A percentile compares a stretch with the other conserved stretches of the same genome.
Evolutionary conservation across 306 rosid genomes (phyloP).

Genomic region (Cucurbita pepo): DNA sequence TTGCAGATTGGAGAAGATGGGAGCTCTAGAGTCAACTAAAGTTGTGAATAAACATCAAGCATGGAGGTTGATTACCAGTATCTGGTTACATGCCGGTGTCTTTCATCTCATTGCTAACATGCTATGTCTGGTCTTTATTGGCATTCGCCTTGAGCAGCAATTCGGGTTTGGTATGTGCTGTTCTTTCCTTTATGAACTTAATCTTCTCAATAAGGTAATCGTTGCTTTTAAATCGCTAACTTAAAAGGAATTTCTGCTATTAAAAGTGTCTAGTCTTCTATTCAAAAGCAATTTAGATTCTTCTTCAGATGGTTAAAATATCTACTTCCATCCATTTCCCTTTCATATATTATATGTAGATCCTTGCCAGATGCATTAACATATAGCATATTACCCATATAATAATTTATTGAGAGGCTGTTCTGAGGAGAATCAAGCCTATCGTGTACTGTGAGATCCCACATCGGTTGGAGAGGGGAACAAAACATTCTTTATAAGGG

Average conservation of each 20-base stretch:
- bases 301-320: background rate
- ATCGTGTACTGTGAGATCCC: background rate
- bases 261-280: background rate
- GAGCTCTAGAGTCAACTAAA: constrained; percentile 42
- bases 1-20: constrained; percentile 63
- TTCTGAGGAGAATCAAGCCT: background rate
- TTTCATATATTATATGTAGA: background rate
- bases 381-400: background rate
- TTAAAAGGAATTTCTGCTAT: background rate
- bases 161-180: constrained; percentile 58
- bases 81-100: constrained; percentile 86
- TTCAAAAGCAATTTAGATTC: background rate
- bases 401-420: background rate
- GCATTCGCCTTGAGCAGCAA: constrained; percentile 81
- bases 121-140: constrained; percentile 66
- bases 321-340: background rate
- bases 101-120: constrained; percentile 63
- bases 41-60: constrained; percentile 53
- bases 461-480: too few relatives aligned
- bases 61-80: constrained; percentile 82
- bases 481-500: too few relatives aligned
- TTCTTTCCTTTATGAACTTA: background rate
- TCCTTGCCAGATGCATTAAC: background rate
- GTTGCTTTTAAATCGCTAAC: background rate
- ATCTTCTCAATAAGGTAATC: background rate